Conservation (phyloP, 495 filamentous ascomycete genomes). For the Aspergillus steynii region DNA sequence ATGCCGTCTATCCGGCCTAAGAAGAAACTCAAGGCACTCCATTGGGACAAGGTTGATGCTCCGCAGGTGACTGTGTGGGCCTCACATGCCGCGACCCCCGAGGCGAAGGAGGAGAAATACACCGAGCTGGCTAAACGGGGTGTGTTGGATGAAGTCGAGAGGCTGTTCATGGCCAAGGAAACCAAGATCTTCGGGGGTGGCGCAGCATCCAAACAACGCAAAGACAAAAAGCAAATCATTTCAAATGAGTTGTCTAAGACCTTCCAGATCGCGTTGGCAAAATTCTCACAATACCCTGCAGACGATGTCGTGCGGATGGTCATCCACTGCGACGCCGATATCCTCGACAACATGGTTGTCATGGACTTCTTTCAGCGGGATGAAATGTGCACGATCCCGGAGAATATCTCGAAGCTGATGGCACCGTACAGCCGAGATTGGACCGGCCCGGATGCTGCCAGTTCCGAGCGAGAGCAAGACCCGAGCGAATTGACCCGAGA, state of each 20-base stretch:
- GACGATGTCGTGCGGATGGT: constrained; percentile 90
- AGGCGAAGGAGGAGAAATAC: constrained; percentile 93
- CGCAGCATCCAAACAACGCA: constrained; percentile 63
- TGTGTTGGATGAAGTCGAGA: constrained; percentile 95
- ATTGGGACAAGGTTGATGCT: constrained; percentile 98
- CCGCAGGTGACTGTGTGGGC: constrained; percentile 97
- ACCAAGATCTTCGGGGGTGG: constrained; percentile 79
- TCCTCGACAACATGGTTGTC: constrained; percentile 89
- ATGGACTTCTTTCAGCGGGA: constrained; percentile 96
- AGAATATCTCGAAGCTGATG: constrained; percentile 87
- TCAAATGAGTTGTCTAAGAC: constrained; percentile 86
- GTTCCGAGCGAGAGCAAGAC: constrained; percentile 80
- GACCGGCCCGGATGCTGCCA: constrained; percentile 84
- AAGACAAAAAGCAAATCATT: constrained; percentile 97
- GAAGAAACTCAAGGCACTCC: constrained; percentile 98
- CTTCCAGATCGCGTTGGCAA: constrained; percentile 90
- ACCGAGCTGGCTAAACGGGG: constrained; percentile 87
- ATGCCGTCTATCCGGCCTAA: constrained; percentile 84
- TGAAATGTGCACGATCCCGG: constrained; percentile 86
- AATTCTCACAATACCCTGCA: constrained; percentile 76
- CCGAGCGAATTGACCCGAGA: constrained; percentile 86
- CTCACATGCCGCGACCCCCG: constrained; percentile 72
- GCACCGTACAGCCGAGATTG: constrained; percentile 95
- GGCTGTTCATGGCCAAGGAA: constrained; percentile 95
- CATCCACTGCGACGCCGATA: constrained; percentile 89